Evolutionary conservation across 1,284 basidiomycete species (phyloP), one percentile per base, ranked within the genome.

Genomic region (Heterobasidion occidentale): DNA sequence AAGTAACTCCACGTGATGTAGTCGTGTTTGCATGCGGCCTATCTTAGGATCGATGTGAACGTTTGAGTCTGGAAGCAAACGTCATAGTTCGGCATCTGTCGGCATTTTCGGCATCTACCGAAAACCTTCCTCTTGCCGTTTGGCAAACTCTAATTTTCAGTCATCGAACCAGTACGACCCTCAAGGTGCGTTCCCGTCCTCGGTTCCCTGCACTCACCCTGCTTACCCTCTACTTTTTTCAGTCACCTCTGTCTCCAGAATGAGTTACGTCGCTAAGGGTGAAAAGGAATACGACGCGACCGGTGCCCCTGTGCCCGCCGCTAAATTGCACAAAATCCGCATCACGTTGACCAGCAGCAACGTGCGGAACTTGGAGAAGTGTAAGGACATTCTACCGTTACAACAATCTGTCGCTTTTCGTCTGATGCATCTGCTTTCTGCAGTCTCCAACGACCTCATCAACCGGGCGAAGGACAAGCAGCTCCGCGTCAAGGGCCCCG

Each of bases 401-500:
- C 7, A 1, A 19, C 5, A 27, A 20, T 20, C 11, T 47, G 46
- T 27, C 36, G 45, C 45, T 19, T 34, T 36, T 11, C 27, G 8
- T 15, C 45, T 49, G 14, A 53, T 53, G 33, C 2, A 38, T 9
- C 11, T 7, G 35, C 36, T 46, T 17, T 50, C 15, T 3, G 35
- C 64, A 95, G 96, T 99, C 85, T 98, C 92, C 67, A 77, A 77
- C 62, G 97, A 99, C 77, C 84, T 99, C 71, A 91, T 99, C 77
- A 94, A 94, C 84, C 89, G 97, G 63, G 96, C 97, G 67, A 99
- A 99, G 84, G 97, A 99, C 86, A 96, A 97, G 83, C 92, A 98
- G 76, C 92, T 99, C 71, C 92, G 91, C 64, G 96, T 99, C 76
- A 98, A 98, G 81, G 97, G 97, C 64, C 97, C 97, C 64, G 95